phyloP scores from a whole-genome alignment of 2,329 filamentous ascomycete genomes.

The Colletotrichum melonis region DNA sequence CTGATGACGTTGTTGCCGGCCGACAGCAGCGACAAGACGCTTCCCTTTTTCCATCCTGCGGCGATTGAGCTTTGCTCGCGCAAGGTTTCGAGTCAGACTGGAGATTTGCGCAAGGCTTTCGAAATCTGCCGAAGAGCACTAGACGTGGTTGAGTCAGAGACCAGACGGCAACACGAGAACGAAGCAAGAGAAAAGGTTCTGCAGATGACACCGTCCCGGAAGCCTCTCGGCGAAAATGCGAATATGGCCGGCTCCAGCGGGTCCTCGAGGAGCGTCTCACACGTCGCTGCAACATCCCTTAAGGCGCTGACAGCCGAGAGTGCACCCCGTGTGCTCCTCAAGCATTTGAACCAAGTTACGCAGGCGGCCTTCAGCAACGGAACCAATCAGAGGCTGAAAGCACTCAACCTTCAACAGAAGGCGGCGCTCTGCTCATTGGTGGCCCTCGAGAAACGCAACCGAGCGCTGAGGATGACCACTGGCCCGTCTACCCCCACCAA shows the following conservation, averaged over 20 bases:
- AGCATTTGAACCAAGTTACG: slow-evolving; percentile 92
- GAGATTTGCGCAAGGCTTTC: slow-evolving; percentile 94
- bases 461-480: slow-evolving; percentile 58
- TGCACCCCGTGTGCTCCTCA: slow-evolving; percentile 89
- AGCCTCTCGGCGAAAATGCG: slow-evolving; percentile 82
- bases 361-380: slow-evolving; percentile 91
- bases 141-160: slow-evolving; percentile 89
- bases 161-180: slow-evolving; percentile 77
- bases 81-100: slow-evolving; percentile 94
- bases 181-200: slow-evolving; percentile 66
- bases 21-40: slow-evolving; percentile 61
- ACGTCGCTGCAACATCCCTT: slow-evolving; percentile 65
- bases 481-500: slow-evolving; percentile 70
- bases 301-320: slow-evolving; percentile 76
- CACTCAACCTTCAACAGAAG: slow-evolving; percentile 95
- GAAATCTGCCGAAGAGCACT: slow-evolving; percentile 92
- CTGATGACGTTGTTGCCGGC: slow-evolving; percentile 78
- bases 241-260: slow-evolving; percentile 69
- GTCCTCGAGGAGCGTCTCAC: slow-evolving; percentile 55
- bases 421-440: slow-evolving; percentile 90
- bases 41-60: slow-evolving; percentile 93
- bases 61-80: slow-evolving; percentile 94
- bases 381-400: slow-evolving; percentile 83
- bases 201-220: slow-evolving; percentile 76
- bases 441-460: slow-evolving; percentile 83